Evolutionary conservation across 202 grass and related monocot species (phyloP).

Genomic region (Zoysia matrella): DNA sequence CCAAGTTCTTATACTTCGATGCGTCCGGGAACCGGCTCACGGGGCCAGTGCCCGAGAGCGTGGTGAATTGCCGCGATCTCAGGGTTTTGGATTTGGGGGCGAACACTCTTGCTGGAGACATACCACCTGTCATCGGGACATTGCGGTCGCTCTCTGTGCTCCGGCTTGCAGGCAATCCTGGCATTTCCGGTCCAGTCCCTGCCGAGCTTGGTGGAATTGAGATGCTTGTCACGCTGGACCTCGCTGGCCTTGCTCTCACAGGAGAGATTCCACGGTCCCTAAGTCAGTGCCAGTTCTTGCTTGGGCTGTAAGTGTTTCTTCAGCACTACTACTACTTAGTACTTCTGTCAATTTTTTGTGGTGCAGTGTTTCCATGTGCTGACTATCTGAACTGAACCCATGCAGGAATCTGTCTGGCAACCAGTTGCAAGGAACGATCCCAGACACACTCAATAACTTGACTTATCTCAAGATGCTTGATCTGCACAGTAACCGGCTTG

Average conservation of each 20-base stretch:
- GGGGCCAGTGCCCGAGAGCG: constrained; percentile 54
- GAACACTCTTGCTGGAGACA: constrained; percentile 67
- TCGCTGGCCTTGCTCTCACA: constrained; percentile 66
- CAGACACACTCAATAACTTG: constrained; percentile 68
- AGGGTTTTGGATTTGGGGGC: constrained; percentile 80
- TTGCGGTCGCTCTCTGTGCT: constrained; percentile 75
- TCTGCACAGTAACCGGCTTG: constrained; percentile 68
- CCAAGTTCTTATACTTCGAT: constrained; percentile 64
- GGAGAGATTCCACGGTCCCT: constrained; percentile 74
- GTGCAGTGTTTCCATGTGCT: neutral
- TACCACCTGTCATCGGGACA: constrained; percentile 60
- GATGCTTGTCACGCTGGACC: constrained; percentile 81
- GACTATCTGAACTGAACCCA: constrained; percentile 44
- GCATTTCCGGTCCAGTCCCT: constrained; percentile 63
- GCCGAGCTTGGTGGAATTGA: constrained; percentile 67
- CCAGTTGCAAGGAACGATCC: constrained; percentile 73
- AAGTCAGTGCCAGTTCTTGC: constrained; percentile 79
- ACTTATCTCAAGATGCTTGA: constrained; percentile 81
- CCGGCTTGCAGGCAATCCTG: constrained; percentile 62
- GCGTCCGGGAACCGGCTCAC: constrained; percentile 70
- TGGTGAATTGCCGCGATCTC: constrained; percentile 63
- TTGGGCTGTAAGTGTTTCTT: constrained; percentile 79
- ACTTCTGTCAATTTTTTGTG: neutral
- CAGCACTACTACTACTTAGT: neutral
- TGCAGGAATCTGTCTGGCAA: constrained; percentile 83